Evolutionary conservation across 2,329 filamentous ascomycete genomes (phyloP).

Genomic region (Xylaria sp.): DNA sequence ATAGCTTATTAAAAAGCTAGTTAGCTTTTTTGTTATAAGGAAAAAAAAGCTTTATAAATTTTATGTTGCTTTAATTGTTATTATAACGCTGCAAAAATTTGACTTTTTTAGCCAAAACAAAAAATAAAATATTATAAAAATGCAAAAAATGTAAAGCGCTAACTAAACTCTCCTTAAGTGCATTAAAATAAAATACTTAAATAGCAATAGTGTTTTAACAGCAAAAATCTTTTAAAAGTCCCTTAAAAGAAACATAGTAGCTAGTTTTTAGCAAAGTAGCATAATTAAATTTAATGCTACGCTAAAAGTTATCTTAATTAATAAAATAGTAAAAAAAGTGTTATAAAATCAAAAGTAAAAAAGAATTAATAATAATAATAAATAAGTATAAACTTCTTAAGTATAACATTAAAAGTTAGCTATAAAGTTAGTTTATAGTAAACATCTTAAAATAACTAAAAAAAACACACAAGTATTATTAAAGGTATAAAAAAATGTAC

Average conservation of each 20-base stretch:
- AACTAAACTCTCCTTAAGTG: slow-evolving; percentile 9
- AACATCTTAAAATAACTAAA: too few species aligned
- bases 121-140: slow-evolving; percentile 23
- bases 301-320: not conserved
- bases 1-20: too few species aligned
- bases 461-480: too few species aligned
- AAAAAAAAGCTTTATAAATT: too few species aligned
- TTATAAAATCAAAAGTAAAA: not conserved
- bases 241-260: slow-evolving; percentile 14
- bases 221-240: slow-evolving; percentile 20
- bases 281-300: slow-evolving; percentile 18
- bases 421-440: not conserved
- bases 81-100: too few species aligned
- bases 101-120: not conserved
- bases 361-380: not conserved
- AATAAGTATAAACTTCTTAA: not conserved
- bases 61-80: too few species aligned
- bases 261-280: not conserved
- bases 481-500: too few species aligned
- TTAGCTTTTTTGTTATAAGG: too few species aligned
- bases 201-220: not conserved
- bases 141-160: slow-evolving; percentile 19
- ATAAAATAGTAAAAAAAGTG: not conserved
- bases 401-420: not conserved
- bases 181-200: slow-evolving; percentile 11